A percentile compares a stretch with the other conserved stretches of the same genome.
These are phyloP conservation scores for Chlorella sp. DNA, from an alignment of 139 green algal genomes.

Conservation along the genomic window DNA sequence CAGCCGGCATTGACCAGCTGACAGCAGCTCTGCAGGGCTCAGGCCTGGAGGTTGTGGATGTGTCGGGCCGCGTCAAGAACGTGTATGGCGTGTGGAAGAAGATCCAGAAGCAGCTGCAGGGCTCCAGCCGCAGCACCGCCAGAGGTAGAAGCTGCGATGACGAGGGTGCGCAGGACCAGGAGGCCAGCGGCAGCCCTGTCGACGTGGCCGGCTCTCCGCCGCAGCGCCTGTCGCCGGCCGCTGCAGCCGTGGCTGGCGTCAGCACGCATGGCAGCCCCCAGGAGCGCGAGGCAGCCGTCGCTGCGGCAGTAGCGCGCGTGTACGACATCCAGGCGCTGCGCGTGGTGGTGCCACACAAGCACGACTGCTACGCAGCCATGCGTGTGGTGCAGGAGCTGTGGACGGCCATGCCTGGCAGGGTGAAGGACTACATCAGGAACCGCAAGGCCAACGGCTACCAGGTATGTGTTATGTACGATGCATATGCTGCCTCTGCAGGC, in stretches of 20 bases:
- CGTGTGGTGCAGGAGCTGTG: slow-evolving; percentile 37
- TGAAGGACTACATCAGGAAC: slow-evolving; percentile 84
- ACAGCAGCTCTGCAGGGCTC: slow-evolving; percentile 20
- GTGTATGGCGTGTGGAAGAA: slow-evolving; percentile 86
- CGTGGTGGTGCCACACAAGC: slow-evolving; percentile 76
- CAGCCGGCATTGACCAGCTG: slow-evolving; percentile 27
- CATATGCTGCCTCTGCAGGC: too few species aligned
- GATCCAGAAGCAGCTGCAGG: too few species aligned
- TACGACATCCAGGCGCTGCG: slow-evolving; percentile 80
- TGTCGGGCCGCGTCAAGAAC: slow-evolving; percentile 86
- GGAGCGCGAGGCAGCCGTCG: slow-evolving; percentile 14
- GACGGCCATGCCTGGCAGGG: slow-evolving; percentile 31
- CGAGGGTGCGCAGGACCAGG: too few species aligned
- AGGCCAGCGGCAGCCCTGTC: too few species aligned
- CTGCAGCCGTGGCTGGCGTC: too few species aligned
- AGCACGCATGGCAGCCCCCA: too few species aligned
- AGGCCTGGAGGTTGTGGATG: slow-evolving; percentile 55
- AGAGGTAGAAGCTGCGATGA: too few species aligned
- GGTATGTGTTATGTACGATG: too few species aligned
- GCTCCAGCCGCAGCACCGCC: too few species aligned
- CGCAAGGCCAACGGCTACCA: slow-evolving; percentile 93
- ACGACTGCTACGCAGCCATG: slow-evolving; percentile 80
- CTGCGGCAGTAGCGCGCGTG: slow-evolving; percentile 28
- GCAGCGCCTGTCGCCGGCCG: too few species aligned
- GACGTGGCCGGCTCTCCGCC: too few species aligned